These are phyloP conservation scores for Paralagenidium karlingii DNA, from an alignment of 352 stramenopile genomes.

Conservation along the genomic window DNA sequence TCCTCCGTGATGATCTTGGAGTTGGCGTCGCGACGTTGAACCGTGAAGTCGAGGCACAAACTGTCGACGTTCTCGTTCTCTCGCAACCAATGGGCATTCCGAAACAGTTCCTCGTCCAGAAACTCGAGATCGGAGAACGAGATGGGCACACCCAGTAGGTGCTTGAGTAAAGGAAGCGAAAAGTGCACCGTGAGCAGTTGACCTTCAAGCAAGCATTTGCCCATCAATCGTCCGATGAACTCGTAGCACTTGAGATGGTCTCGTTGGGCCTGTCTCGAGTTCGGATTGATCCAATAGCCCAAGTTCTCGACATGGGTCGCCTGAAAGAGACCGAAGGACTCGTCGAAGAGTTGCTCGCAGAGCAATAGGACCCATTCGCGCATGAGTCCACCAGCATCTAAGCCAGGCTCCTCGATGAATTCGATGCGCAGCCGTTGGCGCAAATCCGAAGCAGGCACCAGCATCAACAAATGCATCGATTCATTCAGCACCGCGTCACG, in stretches of 20 bases:
- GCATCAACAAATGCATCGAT: constrained; percentile 75
- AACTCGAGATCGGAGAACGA: constrained; percentile 75
- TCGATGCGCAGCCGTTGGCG: constrained; percentile 67
- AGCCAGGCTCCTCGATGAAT: constrained; percentile 66
- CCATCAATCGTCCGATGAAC: constrained; percentile 64
- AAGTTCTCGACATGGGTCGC: constrained; percentile 58
- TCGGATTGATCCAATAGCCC: constrained; percentile 76
- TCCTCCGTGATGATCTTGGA: constrained; percentile 58
- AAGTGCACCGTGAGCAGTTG: constrained; percentile 69
- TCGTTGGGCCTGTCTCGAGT: constrained; percentile 43
- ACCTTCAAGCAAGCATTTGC: constrained; percentile 62
- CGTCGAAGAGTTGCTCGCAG: constrained; percentile 67
- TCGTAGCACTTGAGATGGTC: constrained; percentile 67
- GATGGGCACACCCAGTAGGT: constrained; percentile 65
- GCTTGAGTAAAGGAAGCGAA: constrained; percentile 68
- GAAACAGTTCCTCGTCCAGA: constrained; percentile 62
- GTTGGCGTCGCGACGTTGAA: constrained; percentile 34
- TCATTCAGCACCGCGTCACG: constrained; percentile 61
- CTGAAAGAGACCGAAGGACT: constrained; percentile 63
- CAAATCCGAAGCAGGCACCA: constrained; percentile 53
- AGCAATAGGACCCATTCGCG: constrained; percentile 71
- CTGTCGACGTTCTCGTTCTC: constrained; percentile 50
- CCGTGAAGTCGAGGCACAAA: constrained; percentile 62
- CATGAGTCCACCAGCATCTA: constrained; percentile 64
- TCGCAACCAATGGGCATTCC: constrained; percentile 46